A percentile compares a stretch with the other conserved stretches of the same genome.
Evolutionary conservation across 2,329 filamentous ascomycete species (phyloP).

Genomic region (Fusarium sp.): DNA sequence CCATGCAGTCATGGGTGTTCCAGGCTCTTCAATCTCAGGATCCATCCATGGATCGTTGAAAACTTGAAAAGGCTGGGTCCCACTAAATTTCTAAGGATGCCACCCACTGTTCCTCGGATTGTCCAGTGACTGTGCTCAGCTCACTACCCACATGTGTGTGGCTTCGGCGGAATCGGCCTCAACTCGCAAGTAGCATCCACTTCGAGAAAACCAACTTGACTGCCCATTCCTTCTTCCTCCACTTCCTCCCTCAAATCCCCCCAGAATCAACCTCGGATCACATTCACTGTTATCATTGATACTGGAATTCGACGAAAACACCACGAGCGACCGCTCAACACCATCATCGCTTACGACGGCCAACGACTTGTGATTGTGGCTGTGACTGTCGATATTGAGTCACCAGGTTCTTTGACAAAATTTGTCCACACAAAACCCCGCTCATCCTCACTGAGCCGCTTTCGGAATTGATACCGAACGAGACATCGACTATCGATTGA

Average conservation of each 20-base stretch:
- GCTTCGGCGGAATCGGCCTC: constrained; percentile 50
- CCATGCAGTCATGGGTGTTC: too few relatives aligned
- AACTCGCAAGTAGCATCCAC: constrained; percentile 41
- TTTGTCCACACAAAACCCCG: constrained; percentile 48
- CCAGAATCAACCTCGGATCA: constrained; percentile 34
- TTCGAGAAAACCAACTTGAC: constrained; percentile 46
- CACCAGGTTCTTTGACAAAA: constrained; percentile 32
- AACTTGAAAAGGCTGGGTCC: constrained; percentile 15
- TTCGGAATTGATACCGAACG: constrained; percentile 16
- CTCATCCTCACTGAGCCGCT: constrained; percentile 35
- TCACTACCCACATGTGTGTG: constrained; percentile 43
- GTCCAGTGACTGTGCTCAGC: constrained; percentile 35
- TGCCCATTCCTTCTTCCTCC: constrained; percentile 46
- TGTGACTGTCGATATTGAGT: constrained; percentile 20
- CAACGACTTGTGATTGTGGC: constrained; percentile 13
- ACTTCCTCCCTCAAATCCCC: constrained; percentile 40
- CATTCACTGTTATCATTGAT: constrained; percentile 15
- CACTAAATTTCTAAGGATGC: constrained; percentile 26
- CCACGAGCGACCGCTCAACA: constrained; percentile 19
- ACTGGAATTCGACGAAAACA: constrained; percentile 20
- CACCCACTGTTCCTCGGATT: constrained; percentile 13
- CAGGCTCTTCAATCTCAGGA: constrained; percentile 18
- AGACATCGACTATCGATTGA: constrained; percentile 14
- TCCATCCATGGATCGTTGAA: too few relatives aligned
- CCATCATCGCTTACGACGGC: constrained; percentile 3